Base-by-base conservation (phyloP, 75 land plant species). In the Cupressus sempervirens region DNA sequence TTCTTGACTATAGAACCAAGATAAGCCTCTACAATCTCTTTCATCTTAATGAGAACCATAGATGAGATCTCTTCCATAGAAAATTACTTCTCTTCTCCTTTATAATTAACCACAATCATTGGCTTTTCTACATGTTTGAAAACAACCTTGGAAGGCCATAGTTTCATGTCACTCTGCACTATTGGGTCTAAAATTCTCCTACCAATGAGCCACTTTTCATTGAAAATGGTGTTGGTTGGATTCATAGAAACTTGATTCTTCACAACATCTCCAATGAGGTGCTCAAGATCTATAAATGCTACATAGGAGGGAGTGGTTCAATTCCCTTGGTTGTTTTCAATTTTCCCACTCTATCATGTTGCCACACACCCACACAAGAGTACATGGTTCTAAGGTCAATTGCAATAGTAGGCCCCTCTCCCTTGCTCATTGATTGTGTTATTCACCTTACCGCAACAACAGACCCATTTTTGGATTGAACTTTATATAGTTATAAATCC, bases 31-130 rank as follows among this genome's bases (percentile, higher is more conserved):
- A 86, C 92, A 65, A 88, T 90, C 62, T 91, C 88, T 76, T 85
- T 84, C 92, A 91, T 87, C 87, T 91, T 91, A 2, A 79, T 85
- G 43, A 91, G 83, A 15, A 89, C 92, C 92, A 88, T 89, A 85
- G 91, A 89, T 40, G 92, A 89, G 72, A 91, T 85, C 84, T 89
- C 91, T 84, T 91, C 92, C 15, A 88, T 85, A 58, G 91, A 80
- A 56, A 89, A 90, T 43, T 86, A 82, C 86, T 90, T 90, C 43
- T 86, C 86, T 83, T 90, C 91, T 0, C 88, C 91, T 73, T 90
- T 90, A 56, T 90, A 86, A 2, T 5, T n/a, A 23, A 90, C 91
- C 32, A 2, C 26, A 32, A 90, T 90, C 88, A 89, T 90, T 72
- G 91, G 91, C 91, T 89, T 90, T 30, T 90, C 91, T 1, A 65